Evolutionary conservation across 176 grass and related monocot genomes (phyloP).

Genomic region (Carex pumila): DNA sequence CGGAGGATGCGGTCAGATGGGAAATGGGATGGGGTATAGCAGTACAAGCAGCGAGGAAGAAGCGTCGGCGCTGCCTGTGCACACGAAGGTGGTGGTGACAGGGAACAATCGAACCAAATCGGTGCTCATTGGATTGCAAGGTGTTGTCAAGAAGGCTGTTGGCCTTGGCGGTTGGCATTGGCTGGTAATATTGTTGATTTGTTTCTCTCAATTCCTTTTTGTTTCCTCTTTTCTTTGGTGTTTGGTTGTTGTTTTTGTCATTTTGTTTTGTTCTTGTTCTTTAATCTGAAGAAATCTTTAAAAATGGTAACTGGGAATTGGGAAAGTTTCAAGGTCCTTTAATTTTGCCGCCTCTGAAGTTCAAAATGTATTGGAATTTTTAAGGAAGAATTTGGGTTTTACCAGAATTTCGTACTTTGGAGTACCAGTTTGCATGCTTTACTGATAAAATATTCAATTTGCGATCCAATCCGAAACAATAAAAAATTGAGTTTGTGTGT

Average conservation of each 20-base stretch:
- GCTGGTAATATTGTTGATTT: slow-evolving; percentile 43
- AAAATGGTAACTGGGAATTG: background rate
- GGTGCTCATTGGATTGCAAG: slow-evolving; percentile 63
- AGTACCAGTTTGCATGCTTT: background rate
- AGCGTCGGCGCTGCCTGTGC: slow-evolving; percentile 57
- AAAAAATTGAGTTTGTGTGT: background rate
- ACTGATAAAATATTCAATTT: background rate
- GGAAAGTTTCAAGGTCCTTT: background rate
- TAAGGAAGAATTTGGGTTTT: background rate
- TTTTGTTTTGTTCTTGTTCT: background rate
- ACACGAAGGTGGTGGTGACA: slow-evolving; percentile 74
- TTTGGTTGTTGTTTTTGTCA: background rate
- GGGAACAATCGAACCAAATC: slow-evolving; percentile 82
- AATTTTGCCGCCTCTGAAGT: background rate
- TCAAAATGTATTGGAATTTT: background rate
- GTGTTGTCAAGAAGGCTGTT: slow-evolving; percentile 72
- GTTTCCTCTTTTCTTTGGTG: background rate
- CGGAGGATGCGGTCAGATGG: slow-evolving; percentile 9
- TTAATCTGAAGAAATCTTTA: background rate
- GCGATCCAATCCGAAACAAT: background rate
- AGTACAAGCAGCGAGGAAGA: slow-evolving; percentile 48
- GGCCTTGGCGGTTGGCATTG: slow-evolving; percentile 82
- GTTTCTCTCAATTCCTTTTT: background rate
- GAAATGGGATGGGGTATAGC: slow-evolving; percentile 28
- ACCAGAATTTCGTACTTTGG: background rate